Evolutionary conservation across 139 green algal genomes (phyloP).

Genomic region (Chlorella sorokiniana): DNA sequence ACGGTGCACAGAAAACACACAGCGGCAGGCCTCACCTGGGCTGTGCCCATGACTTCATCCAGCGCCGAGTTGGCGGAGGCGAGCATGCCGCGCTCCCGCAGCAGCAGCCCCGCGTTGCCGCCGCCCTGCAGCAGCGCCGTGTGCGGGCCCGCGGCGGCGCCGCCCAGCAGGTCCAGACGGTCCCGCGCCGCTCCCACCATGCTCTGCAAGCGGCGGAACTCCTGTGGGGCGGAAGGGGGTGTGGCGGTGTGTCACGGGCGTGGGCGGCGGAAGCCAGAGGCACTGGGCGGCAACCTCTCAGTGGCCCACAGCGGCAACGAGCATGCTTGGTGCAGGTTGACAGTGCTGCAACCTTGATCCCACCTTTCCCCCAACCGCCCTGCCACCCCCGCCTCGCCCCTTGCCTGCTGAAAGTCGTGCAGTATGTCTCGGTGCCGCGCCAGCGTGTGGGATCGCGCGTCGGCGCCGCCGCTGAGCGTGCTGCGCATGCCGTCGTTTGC

Average conservation of each 20-base stretch:
- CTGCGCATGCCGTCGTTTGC: constrained; percentile 81
- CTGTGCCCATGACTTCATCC: constrained; percentile 85
- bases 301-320: too few relatives aligned
- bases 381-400: neutral
- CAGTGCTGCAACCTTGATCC: too few relatives aligned
- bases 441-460: constrained; percentile 85
- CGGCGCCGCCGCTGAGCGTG: constrained; percentile 57
- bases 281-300: neutral
- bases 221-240: constrained; percentile 45
- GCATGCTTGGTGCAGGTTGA: too few relatives aligned
- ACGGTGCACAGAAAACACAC: neutral
- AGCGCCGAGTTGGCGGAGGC: constrained; percentile 51
- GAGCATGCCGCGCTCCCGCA: constrained; percentile 83
- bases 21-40: constrained; percentile 23
- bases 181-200: constrained; percentile 70
- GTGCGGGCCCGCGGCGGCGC: constrained; percentile 39
- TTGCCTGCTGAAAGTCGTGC: constrained; percentile 83
- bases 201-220: constrained; percentile 77
- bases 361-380: too few relatives aligned
- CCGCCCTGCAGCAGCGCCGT: constrained; percentile 53
- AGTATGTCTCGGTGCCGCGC: constrained; percentile 93
- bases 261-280: neutral
- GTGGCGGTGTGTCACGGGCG: too few relatives aligned
- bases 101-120: constrained; percentile 55
- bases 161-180: constrained; percentile 71